Base-by-base conservation (phyloP, 345 rosid genomes). In the Psidium friedrichsthalianum region DNA sequence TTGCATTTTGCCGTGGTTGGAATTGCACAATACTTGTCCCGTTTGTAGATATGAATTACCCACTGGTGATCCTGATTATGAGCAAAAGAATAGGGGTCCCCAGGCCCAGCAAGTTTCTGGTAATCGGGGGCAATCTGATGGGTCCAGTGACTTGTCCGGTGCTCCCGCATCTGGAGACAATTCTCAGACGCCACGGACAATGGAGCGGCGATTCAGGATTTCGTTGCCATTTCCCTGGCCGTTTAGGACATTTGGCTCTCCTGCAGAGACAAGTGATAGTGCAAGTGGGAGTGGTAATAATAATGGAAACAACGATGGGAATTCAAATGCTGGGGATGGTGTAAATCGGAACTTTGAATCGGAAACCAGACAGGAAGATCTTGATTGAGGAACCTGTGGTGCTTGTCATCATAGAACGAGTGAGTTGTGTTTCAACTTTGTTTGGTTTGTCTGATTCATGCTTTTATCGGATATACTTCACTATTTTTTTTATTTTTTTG, bases 21-120 rank as follows among this genome's bases (percentile, higher is more conserved):
- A 91, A 59, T 81, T 93, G 88, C 97, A 94, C 55, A 94, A 93
- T 89, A 91, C 97, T 3, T 94, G 97, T 51, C 97, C 97, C 0
- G 93, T 94, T 51, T 94, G 95, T 87, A 90, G 97, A 52, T 82
- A 88, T 51, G 97, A 94, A 85, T 88, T 94, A 56, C 97, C 97
- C 10, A 93, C 96, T 3, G 94, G 92, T 52, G 96, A 94, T 51
- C 82, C 89, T 61, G 96, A 94, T 57, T 94, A 94, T 24, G 95
- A 93, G 87, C 90, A 89, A 58, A 89, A 90, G 88, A 47, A 57
- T 74, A 57, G 36, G 25, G 56, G 56, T 56, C 49, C n/a, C 27
- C 44, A 56, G 27, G 64, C 78, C 32, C 81, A 88, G 69, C 82
- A 91, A 83, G 85, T 84, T 82, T 25, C 87, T 56, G 64, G 85